Base-by-base conservation (phyloP, 345 rosid species). In the Carallia brachiata region DNA sequence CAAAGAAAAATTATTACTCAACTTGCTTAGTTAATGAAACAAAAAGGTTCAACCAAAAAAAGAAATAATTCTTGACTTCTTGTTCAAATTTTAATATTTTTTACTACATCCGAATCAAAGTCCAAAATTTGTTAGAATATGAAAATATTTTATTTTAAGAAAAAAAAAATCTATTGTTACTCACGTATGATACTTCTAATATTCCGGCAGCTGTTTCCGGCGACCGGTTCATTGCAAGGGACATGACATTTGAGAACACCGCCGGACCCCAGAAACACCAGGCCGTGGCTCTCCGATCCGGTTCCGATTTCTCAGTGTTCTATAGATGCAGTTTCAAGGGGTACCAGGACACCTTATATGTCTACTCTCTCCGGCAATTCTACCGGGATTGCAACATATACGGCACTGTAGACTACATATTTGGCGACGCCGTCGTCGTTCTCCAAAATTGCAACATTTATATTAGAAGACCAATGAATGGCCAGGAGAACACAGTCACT, bases 301-400 rank as follows among this genome's bases (percentile, higher is more conserved):
- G 92, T 44, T 84, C 97, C 34, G 96, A 91, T 60, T 80, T 82
- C 77, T 84, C 97, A 0, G 92, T 93, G 10, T 91, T 89, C 84
- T 89, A 89, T 75, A 52, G 73, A 17, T 91, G 98, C 68, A 82
- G 96, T 79, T 83, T 93, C 89, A 88, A 79, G 77, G 97, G 97
- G 23, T 93, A 91, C 75, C 98, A 93, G 71, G 97, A 93, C 80
- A 93, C 98, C 50, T 75, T 93, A 32, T 93, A 93, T 61, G 92
- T 91, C 44, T 84, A 91, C 77, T 52, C 96, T 17, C 78, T 83
- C 23, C 89, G 96, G 54, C 98, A 93, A 70, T 93, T 93, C 88
- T 90, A 90, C 71, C 87, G 91, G 19, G 61, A 87, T 73, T 91
- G 97, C 52, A 78, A 89, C 78, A 73, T 93, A 13, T 81, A 88